These are phyloP conservation scores for Kentomonas sorsogonicus DNA, from an alignment of 208 protist species.

Conservation along the genomic window DNA sequence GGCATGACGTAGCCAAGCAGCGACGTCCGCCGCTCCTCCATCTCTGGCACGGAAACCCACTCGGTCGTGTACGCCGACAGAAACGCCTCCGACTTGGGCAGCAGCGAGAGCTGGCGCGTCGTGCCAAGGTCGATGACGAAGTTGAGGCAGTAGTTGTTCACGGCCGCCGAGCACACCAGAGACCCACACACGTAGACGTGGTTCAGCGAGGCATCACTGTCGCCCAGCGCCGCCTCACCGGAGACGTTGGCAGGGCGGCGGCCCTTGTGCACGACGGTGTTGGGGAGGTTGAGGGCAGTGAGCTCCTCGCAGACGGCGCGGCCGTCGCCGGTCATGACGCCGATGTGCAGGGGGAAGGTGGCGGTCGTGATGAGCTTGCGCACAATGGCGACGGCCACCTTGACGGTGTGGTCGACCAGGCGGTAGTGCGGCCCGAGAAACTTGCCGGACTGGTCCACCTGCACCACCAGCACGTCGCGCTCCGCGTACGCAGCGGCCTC, in stretches of 20 bases:
- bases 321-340: constrained; percentile 66
- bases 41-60: constrained; percentile 65
- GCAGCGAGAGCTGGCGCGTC: constrained; percentile 36
- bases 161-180: constrained; percentile 26
- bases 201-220: constrained; percentile 19
- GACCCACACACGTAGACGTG: constrained; percentile 61
- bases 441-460: constrained; percentile 44
- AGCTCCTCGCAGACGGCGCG: constrained; percentile 51
- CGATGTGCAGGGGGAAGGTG: constrained; percentile 45
- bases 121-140: constrained; percentile 82
- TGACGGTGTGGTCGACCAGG: constrained; percentile 48
- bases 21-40: constrained; percentile 48
- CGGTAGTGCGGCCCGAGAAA: constrained; percentile 54
- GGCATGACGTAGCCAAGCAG: constrained; percentile 23
- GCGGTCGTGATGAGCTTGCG: constrained; percentile 23
- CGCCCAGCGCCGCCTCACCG: constrained; percentile 7
- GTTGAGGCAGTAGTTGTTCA: constrained; percentile 41
- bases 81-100: constrained; percentile 71
- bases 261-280: constrained; percentile 52
- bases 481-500: constrained; percentile 63
- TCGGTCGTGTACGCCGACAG: constrained; percentile 55
- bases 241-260: constrained; percentile 30
- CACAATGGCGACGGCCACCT: constrained; percentile 46
- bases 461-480: constrained; percentile 71
- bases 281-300: constrained; percentile 27